phyloP scores from a whole-genome alignment of 2,329 filamentous ascomycete species.

The Fusarium sp. region DNA sequence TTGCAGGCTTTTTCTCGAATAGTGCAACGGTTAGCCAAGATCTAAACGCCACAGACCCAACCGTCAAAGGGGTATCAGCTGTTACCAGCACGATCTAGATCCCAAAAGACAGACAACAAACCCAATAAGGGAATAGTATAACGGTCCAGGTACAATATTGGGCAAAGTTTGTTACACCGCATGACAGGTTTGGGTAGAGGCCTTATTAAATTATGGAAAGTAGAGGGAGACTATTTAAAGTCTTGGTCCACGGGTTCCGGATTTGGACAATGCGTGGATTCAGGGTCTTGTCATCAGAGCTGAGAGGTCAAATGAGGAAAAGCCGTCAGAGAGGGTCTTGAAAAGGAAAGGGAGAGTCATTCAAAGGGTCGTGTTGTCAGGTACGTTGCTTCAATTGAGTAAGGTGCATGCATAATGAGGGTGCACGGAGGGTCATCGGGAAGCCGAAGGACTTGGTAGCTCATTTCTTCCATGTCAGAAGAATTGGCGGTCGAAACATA shows the following conservation, averaged over 20 bases:
- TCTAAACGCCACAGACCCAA: conserved; percentile 30
- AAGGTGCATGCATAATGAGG: not conserved
- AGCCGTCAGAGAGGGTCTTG: accelerated
- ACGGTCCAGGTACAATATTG: not conserved
- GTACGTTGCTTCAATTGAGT: not conserved
- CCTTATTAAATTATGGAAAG: not conserved
- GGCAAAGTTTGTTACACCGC: not conserved
- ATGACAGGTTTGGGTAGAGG: not conserved
- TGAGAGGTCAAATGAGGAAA: not conserved
- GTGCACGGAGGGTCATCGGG: not conserved
- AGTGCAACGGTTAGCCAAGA: conserved; percentile 17
- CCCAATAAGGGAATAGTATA: not conserved
- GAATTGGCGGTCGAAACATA: too few species aligned
- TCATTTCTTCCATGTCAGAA: too few species aligned
- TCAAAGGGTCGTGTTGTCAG: not conserved
- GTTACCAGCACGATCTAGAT: conserved; percentile 19
- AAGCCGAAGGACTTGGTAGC: not conserved
- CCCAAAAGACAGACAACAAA: not conserved
- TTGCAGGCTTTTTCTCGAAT: not conserved
- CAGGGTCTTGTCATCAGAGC: not conserved
- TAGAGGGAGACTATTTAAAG: conserved; percentile 15
- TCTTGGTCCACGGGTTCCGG: conserved; percentile 14
- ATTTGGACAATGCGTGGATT: not conserved
- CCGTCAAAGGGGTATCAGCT: conserved; percentile 7
- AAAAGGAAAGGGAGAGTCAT: not conserved